Percentiles rank a stretch among this genome's conserved stretches.
These are phyloP conservation scores for Candida pseudofarinosa DNA, from an alignment of 805 yeast species.

Conservation along the genomic window DNA sequence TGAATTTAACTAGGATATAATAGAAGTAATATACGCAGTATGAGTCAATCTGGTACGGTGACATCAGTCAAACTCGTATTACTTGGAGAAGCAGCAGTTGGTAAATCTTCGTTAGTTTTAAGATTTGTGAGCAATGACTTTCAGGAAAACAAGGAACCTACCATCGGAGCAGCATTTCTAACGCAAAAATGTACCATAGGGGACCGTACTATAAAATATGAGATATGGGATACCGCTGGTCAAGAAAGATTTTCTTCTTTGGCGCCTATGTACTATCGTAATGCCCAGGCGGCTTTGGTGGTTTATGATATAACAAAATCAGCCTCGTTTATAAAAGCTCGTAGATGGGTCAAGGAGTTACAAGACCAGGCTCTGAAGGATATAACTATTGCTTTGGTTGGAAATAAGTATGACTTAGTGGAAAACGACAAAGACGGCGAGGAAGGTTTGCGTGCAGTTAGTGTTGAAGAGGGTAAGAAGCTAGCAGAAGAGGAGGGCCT, in stretches of 20 bases:
- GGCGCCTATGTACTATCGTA: conserved; percentile 96
- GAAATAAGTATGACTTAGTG: conserved; percentile 83
- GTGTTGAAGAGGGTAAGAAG: conserved; percentile 78
- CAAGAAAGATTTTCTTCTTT: conserved; percentile 94
- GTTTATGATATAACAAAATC: conserved; percentile 96
- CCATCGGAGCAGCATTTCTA: conserved; percentile 95
- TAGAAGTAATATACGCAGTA: conserved; percentile 2
- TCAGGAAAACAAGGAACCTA: conserved; percentile 96
- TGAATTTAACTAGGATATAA: too few relatives aligned
- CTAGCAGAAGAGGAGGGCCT: conserved; percentile 90
- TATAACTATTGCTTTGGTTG: conserved; percentile 89
- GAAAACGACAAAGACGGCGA: conserved; percentile 48
- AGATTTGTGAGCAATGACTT: conserved; percentile 93
- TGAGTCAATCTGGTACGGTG: conserved; percentile 37
- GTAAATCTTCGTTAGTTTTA: conserved; percentile 87
- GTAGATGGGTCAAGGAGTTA: conserved; percentile 96
- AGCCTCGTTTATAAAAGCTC: conserved; percentile 89
- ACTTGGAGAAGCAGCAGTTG: conserved; percentile 97
- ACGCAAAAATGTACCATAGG: conserved; percentile 91
- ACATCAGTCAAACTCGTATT: conserved; percentile 86
- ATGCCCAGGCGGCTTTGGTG: conserved; percentile 94
- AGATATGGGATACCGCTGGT: conserved; percentile 97
- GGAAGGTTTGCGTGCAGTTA: conserved; percentile 67
- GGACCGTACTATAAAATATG: conserved; percentile 82
- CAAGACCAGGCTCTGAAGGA: conserved; percentile 94